phyloP scores from a whole-genome alignment of 148 eudicot genomes.

The Chenopodium quinoa region DNA sequence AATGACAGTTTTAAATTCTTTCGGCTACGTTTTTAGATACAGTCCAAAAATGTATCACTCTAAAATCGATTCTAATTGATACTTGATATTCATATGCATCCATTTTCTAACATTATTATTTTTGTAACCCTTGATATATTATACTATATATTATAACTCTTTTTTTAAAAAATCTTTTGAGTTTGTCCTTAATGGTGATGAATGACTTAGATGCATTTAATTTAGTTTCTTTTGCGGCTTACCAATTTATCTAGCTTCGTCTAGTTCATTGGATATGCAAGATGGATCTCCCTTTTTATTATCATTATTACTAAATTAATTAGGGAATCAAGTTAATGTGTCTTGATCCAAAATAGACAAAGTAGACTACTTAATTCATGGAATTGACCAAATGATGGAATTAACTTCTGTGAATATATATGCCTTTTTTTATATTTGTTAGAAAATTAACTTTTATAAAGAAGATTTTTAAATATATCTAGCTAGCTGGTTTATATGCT shows the following conservation, averaged over 20 bases:
- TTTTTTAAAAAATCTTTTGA: neutral
- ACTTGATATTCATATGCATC: neutral
- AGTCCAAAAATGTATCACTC: conserved; percentile 11
- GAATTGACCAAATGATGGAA: conserved; percentile 12
- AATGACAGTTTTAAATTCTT: neutral
- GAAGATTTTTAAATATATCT: too few relatives aligned
- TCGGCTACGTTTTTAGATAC: neutral
- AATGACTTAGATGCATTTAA: conserved; percentile 25
- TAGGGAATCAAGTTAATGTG: conserved; percentile 2
- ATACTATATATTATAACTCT: neutral
- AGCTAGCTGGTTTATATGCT: too few relatives aligned
- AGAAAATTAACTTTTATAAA: too few relatives aligned
- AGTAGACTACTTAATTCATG: conserved; percentile 4
- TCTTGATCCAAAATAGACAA: conserved; percentile 2
- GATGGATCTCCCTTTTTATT: neutral
- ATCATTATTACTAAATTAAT: neutral
- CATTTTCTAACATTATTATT: neutral
- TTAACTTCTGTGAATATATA: neutral
- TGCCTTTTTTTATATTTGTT: neutral
- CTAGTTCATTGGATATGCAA: conserved; percentile 21
- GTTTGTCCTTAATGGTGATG: conserved; percentile 12
- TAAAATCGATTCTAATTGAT: conserved; percentile 8
- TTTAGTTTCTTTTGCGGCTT: conserved; percentile 19
- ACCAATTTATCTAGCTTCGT: neutral
- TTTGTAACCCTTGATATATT: neutral